Evolutionary conservation across 2,329 filamentous ascomycete species (phyloP), one percentile per base, ranked within the genome.

Genomic region (Thielaviopsis ethacetica): DNA sequence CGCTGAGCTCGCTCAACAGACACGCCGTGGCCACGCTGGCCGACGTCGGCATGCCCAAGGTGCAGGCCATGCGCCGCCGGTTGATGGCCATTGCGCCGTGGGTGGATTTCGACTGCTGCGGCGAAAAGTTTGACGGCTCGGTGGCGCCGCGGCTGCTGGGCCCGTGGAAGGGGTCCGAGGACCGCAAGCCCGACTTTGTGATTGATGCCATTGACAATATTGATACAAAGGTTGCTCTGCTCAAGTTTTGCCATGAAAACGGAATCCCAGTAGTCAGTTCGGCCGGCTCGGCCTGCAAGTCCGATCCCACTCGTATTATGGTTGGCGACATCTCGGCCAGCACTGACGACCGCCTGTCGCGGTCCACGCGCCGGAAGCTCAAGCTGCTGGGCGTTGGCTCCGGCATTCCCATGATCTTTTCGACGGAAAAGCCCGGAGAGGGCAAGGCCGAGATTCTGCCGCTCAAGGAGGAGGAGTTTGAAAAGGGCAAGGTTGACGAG

Each of bases 131-230:
- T 70, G 82, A 83, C 62, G 82, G 78, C 53, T 70, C 75, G 17
- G 82, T 76, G 10, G 90, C 90, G 0, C 78, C 79, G 6, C 68
- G 72, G 12, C 74, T 96, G 62, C 74, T 98, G 50, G 81, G 74
- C 0, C 75, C 81, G 0, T 90, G 88, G 83, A 71, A 74, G 27
- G 73, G 73, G 50, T 53, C 49, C 30, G 30, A 34, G 49, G 50
- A 41, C 4, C 80, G 78, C 67, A 77, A 77, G 65, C 90, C 91
- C 1, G 85, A 91, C 65, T 98, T 85, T 67, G 83, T 98, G n/a
- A 82, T 98, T 41, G 93, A 98, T 71, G 94, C 91, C 22, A 98
- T 98, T 64, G 93, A 98, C 71, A 97, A 98, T 68, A 97, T 98
- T 63, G 88, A 95, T 56, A 95, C 89, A 58, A 98, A 98, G 73